phyloP scores from a whole-genome alignment of 2,329 filamentous ascomycete genomes.

The Aspergillus sp. region DNA sequence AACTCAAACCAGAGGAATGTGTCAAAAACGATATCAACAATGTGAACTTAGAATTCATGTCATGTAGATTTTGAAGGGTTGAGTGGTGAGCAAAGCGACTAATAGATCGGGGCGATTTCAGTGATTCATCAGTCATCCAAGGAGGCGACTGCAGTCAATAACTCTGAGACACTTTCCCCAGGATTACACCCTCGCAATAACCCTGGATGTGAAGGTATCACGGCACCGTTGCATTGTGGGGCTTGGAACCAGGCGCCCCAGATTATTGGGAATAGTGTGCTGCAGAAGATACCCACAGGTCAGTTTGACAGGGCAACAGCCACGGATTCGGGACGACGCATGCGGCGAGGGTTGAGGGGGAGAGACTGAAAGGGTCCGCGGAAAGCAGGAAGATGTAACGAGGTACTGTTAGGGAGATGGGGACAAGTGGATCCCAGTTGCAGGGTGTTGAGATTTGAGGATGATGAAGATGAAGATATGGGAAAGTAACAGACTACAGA shows the following conservation, averaged over 20 bases:
- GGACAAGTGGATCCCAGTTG: not conserved
- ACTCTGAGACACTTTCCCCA: too few species aligned
- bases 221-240: slow-evolving; percentile 7
- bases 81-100: too few species aligned
- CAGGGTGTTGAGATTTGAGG: not conserved
- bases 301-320: slow-evolving; percentile 17
- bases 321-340: slow-evolving; percentile 17
- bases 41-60: not conserved
- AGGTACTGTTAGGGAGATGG: not conserved
- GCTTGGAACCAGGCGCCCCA: slow-evolving; percentile 9
- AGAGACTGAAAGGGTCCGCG: not conserved
- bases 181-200: not conserved
- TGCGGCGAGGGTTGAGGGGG: slow-evolving; percentile 11
- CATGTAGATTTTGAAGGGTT: not conserved
- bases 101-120: not conserved
- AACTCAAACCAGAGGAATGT: slow-evolving; percentile 7
- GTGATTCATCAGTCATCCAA: not conserved
- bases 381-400: too few species aligned
- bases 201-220: not conserved
- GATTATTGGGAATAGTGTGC: slow-evolving; percentile 15
- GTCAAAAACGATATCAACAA: slow-evolving; percentile 12
- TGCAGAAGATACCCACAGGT: slow-evolving; percentile 11
- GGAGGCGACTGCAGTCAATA: not conserved
- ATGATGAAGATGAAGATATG: not conserved
- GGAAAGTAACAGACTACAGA: too few species aligned